Base-by-base conservation (phyloP, 768 basidiomycete species). In the Pulveroboletus sp. region DNA sequence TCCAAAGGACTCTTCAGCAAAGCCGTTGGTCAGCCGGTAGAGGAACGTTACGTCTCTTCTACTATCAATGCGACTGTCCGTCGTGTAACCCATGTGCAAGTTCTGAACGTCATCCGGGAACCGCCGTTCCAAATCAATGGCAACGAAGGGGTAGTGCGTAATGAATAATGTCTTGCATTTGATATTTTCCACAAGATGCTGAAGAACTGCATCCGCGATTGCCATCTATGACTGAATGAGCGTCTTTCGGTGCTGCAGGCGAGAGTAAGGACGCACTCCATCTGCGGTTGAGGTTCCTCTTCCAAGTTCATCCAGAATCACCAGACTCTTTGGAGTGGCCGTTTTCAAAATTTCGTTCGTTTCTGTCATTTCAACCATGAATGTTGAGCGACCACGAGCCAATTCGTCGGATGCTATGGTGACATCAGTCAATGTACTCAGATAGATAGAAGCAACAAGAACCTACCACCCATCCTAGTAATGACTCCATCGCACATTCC, bases 321-420 rank as follows among this genome's bases (percentile, higher is more conserved):
- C 88, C 10, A 98, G 76, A 44, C 89, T 92, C 28, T 76, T 77
- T 4, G 75, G 66, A 0, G 91, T 88, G 1, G 90, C 87, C 4
- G 81, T 74, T 32, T 83, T 77, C 13, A 98, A 69, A 49, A 97
- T 93, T 59, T 96, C 90, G 58, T 84, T 86, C 0, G 94, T 96
- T 65, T 97, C 93, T 6, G 86, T 77, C 76, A 98, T 85, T 68
- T 99, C 95, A 4, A 97, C 90, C 94, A 96, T 96, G 66, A 97
- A 96, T 0, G 89, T 98, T 0, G 93, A 95, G 8, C 90, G 81
- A 0, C 93, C 93, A 35, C 86, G 78, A 6, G 83, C 79, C 24
- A 97, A 68, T 56, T 96, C 92, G 63, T 98, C 95, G 9, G 83
- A 86, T 0, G 95, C 95, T 86, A 50, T 18, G 26, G 38, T 47